phyloP scores from a whole-genome alignment of 352 stramenopile genomes.

The Phytophthora cajani region DNA sequence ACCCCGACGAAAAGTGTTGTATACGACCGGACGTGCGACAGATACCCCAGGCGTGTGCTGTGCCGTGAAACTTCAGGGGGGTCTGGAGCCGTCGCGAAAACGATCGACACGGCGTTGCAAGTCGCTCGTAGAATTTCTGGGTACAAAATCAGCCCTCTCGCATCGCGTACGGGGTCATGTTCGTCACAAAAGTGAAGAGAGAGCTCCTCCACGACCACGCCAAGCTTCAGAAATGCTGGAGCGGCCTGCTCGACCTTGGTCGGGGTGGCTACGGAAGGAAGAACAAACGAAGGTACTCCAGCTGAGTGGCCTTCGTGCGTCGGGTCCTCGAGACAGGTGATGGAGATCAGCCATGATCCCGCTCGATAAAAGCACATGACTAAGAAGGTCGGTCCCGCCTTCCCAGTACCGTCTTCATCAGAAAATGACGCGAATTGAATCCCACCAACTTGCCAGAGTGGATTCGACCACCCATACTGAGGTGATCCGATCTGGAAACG shows the following conservation, averaged over 20 bases:
- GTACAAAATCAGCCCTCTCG: constrained; percentile 51
- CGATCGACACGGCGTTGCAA: constrained; percentile 45
- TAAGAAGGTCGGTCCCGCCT: constrained; percentile 56
- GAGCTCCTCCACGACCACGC: constrained; percentile 47
- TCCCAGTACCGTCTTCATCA: constrained; percentile 16
- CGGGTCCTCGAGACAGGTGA: constrained; percentile 72
- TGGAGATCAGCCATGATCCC: constrained; percentile 73
- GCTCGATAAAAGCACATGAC: constrained; percentile 72
- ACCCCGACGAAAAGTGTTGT: constrained; percentile 59
- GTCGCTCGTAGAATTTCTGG: constrained; percentile 62
- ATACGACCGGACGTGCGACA: constrained; percentile 73
- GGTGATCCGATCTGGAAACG: constrained; percentile 77
- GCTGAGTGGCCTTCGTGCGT: constrained; percentile 19
- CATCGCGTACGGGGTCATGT: constrained; percentile 44
- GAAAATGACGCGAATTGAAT: constrained; percentile 84
- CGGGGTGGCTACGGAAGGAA: constrained; percentile 25
- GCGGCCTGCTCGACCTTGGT: constrained; percentile 6
- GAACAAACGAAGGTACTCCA: constrained; percentile 16
- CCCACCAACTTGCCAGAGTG: constrained; percentile 79
- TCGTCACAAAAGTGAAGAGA: constrained; percentile 77
- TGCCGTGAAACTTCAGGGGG: constrained; percentile 57
- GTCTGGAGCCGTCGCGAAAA: constrained; percentile 56
- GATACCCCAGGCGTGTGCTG: constrained; percentile 63
- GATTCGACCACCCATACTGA: constrained; percentile 76
- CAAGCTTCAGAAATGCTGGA: constrained; percentile 44